Conservation (phyloP, 805 yeast species). For the Metschnikowia borealis region DNA sequence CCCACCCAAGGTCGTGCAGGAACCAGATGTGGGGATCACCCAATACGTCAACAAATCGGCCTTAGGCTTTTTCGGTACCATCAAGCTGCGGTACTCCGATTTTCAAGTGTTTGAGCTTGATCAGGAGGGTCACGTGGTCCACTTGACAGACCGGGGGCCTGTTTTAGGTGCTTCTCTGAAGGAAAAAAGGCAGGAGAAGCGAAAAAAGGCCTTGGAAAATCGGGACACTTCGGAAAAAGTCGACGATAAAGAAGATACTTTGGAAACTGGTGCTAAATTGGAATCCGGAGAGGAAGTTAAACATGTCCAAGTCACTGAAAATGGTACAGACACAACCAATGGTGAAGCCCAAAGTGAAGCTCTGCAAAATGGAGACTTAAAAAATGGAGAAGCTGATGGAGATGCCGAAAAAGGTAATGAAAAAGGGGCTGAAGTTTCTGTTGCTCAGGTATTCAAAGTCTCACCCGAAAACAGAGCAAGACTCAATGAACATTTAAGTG, state of each 20-base stretch:
- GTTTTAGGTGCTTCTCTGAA: slow-evolving; percentile 42
- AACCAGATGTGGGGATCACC: slow-evolving; percentile 84
- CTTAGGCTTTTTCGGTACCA: slow-evolving; percentile 68
- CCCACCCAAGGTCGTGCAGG: slow-evolving; percentile 44
- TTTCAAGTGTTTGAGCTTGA: slow-evolving; percentile 90
- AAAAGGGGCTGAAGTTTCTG: too few relatives aligned
- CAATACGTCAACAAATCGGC: slow-evolving; percentile 49
- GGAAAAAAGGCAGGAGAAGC: slow-evolving; percentile 44
- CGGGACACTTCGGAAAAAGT: neutral
- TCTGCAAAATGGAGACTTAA: too few relatives aligned
- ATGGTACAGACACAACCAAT: too few relatives aligned
- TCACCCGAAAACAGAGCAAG: slow-evolving; percentile 37
- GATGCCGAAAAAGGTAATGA: too few relatives aligned
- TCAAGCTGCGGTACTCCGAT: slow-evolving; percentile 90
- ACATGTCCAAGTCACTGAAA: too few relatives aligned
- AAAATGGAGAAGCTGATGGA: too few relatives aligned
- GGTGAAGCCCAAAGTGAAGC: too few relatives aligned
- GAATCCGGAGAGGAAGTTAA: neutral
- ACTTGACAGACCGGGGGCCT: slow-evolving; percentile 70
- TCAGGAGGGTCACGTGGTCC: slow-evolving; percentile 63
- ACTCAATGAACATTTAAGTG: slow-evolving; percentile 55
- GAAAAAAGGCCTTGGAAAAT: slow-evolving; percentile 16
- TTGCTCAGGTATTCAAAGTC: too few relatives aligned
- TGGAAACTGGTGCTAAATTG: slow-evolving; percentile 22
- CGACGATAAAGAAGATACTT: neutral